These are phyloP conservation scores for Auxenochlorella pyrenoidosa DNA, from an alignment of 139 green algal genomes.

Conservation along the genomic window DNA sequence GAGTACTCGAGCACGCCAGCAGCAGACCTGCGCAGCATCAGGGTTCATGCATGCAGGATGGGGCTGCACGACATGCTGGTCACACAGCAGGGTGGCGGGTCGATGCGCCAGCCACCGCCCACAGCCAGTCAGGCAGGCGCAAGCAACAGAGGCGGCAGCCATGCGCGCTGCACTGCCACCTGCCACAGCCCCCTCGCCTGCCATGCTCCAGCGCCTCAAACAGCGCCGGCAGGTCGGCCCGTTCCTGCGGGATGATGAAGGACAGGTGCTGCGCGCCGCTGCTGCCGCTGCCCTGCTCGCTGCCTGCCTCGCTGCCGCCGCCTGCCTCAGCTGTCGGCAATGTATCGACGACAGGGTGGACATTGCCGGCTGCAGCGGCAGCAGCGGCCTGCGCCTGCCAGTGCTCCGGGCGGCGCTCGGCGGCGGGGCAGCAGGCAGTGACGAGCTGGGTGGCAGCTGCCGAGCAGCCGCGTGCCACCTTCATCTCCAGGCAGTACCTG, in stretches of 20 bases:
- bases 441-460: conserved; percentile 36
- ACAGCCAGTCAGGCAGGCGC: too few species aligned
- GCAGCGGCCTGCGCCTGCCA: not conserved
- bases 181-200: not conserved
- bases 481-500: conserved; percentile 49
- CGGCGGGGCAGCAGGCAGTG: not conserved
- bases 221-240: conserved; percentile 43
- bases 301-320: not conserved
- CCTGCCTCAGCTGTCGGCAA: not conserved
- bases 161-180: not conserved
- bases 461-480: conserved; percentile 4
- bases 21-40: not conserved
- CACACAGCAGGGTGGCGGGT: conserved; percentile 8
- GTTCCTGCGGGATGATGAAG: conserved; percentile 37
- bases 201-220: conserved; percentile 36
- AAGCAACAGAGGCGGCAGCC: too few species aligned
- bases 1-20: conserved; percentile 51
- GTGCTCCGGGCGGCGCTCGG: not conserved
- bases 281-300: not conserved
- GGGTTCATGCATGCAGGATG: too few species aligned
- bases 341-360: not conserved
- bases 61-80: not conserved
- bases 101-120: conserved; percentile 12
- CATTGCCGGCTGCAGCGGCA: not conserved
- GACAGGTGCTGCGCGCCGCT: conserved; percentile 8